A percentile compares a stretch with the other conserved stretches of the same genome.
Evolutionary conservation across 495 filamentous ascomycete species (phyloP).

Genomic region (Hypoxylon cercidicola): DNA sequence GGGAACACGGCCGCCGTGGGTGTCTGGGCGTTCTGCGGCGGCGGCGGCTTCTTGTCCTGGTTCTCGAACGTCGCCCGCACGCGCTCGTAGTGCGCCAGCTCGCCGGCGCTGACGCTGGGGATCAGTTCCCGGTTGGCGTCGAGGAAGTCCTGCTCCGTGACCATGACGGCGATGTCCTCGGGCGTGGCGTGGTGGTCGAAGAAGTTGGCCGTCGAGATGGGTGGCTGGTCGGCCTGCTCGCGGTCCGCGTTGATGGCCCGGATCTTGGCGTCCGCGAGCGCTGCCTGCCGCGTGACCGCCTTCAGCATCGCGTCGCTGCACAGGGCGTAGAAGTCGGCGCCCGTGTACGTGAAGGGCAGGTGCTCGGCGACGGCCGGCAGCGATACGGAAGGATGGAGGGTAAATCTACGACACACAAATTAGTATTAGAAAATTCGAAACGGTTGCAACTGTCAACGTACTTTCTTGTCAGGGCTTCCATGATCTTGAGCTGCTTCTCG

Average conservation of each 20-base stretch:
- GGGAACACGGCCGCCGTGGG: constrained; percentile 10
- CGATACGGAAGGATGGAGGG: constrained; percentile 78
- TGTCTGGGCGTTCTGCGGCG: constrained; percentile 42
- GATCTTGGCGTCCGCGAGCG: constrained; percentile 86
- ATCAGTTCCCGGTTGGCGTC: constrained; percentile 84
- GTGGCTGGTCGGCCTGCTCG: constrained; percentile 44
- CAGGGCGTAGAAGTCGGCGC: constrained; percentile 94
- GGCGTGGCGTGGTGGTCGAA: constrained; percentile 89
- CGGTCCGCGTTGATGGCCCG: constrained; percentile 63
- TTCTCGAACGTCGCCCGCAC: constrained; percentile 85
- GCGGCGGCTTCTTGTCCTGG: constrained; percentile 44
- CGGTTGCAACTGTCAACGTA: constrained; percentile 52
- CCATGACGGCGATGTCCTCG: constrained; percentile 85
- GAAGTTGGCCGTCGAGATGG: constrained; percentile 87
- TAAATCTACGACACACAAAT: constrained; percentile 69
- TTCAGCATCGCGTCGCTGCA: constrained; percentile 99
- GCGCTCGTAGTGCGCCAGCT: constrained; percentile 88
- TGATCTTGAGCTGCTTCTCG: constrained; percentile 92
- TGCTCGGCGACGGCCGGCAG: constrained; percentile 76
- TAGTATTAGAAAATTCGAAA: constrained; percentile 19
- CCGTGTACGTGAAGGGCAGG: constrained; percentile 95
- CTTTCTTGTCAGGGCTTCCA: constrained; percentile 95
- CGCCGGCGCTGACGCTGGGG: constrained; percentile 91
- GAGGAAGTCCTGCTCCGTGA: constrained; percentile 87
- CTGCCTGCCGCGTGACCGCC: constrained; percentile 91